Percentiles rank a stretch among this genome's conserved stretches.
These are phyloP conservation scores for Plantago elongata DNA, from an alignment of 257 asterid species.

Conservation along the genomic window DNA sequence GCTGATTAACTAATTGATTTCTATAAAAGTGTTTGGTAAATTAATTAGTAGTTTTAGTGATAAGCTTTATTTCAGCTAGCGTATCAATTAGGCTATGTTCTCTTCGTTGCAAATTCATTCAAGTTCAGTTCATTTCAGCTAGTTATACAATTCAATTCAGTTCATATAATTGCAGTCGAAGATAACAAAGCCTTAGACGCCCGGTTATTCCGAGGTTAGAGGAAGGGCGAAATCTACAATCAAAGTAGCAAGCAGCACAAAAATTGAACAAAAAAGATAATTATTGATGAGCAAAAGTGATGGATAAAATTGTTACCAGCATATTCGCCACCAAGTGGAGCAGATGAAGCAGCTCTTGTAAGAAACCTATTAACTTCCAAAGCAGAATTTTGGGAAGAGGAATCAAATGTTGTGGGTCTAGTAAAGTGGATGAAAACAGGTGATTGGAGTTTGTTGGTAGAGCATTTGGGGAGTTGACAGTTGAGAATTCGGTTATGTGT, in stretches of 20 bases:
- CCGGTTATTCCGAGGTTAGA: too few relatives aligned
- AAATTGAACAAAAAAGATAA: neutral
- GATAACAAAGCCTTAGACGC: too few relatives aligned
- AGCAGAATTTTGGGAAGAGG: slow-evolving; percentile 16
- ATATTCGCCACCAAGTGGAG: slow-evolving; percentile 44
- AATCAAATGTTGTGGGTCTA: neutral
- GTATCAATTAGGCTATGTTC: too few relatives aligned
- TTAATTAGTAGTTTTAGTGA: too few relatives aligned
- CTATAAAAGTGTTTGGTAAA: too few relatives aligned
- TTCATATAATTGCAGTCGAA: too few relatives aligned
- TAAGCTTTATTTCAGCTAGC: too few relatives aligned
- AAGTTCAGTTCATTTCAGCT: too few relatives aligned
- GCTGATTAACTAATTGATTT: too few relatives aligned
- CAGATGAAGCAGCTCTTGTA: slow-evolving; percentile 33
- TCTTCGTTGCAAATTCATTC: too few relatives aligned
- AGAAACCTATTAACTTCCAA: slow-evolving; percentile 10
- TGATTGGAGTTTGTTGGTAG: slow-evolving; percentile 7
- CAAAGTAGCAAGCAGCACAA: neutral
- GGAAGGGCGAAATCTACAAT: neutral
- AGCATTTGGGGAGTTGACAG: slow-evolving; percentile 20
- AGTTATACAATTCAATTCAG: too few relatives aligned
- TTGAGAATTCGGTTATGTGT: slow-evolving; percentile 19
- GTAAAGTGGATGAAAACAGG: neutral
- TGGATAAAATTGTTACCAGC: slow-evolving; percentile 33
- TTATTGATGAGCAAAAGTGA: neutral